Base-by-base conservation (phyloP, 371 early-diverging fungal genomes). In the Cokeromyces recurvatus region DNA sequence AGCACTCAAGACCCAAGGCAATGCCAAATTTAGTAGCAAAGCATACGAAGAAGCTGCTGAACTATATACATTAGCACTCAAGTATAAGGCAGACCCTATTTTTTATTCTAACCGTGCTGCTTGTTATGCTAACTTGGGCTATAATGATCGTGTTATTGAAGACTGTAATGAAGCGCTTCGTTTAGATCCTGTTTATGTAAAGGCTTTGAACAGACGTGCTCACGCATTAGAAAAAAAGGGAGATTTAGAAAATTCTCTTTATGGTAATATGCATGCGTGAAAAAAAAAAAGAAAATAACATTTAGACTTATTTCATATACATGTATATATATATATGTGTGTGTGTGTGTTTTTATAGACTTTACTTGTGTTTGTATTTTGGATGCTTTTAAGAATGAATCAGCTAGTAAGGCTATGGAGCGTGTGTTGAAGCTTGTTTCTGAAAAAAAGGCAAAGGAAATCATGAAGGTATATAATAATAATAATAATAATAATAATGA, bases 101-200 rank as follows among this genome's bases (percentile, higher is more conserved):
- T 96, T 83, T 54, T 96, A 78, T 71, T 85, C 91, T 53, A 97
- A 97, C 80, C 86, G 97, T 36, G 97, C 96, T 11, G 97, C 94
- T 11, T 94, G 93, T 67, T 88, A 85, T 55, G 81, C 85, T 4
- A 82, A 86, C 47, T 62, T 85, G 38, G 84, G 82, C 27, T 58
- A 86, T 46, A 77, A 85, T 48, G 84, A 82, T 12, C 74, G 82
- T 35, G 92, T 87, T 24, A 82, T 87, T 55, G 78, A 78, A 32
- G 87, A 87, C 59, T 81, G 86, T 59, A 77, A 70, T 31, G 62
- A 60, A 48, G 92, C 92, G 3, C 67, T 94, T 17, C 73, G 79
- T 46, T 70, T 83, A 21, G 88, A 89, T 48, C 85, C 90, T 15
- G 74, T 74, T 12, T 92, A 87, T 48, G 79, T 85, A 53, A 90